Percentiles rank a stretch among this genome's conserved stretches.
These are phyloP conservation scores for Camellia granthamiana DNA, from an alignment of 148 eudicot species.

Conservation along the genomic window DNA sequence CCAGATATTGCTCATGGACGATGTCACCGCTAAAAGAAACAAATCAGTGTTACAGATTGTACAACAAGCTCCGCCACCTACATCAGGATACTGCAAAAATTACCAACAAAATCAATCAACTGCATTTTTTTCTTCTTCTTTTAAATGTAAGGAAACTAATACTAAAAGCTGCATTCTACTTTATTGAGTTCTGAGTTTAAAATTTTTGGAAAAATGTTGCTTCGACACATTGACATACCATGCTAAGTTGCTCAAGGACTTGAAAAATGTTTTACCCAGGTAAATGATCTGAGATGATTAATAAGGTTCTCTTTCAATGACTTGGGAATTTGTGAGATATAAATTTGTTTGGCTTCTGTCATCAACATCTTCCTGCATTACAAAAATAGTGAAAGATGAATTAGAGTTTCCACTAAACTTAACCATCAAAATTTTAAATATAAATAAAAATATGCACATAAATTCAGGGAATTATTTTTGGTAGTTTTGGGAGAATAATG, in stretches of 20 bases:
- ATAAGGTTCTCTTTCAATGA: slow-evolving; percentile 64
- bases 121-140: too few relatives aligned
- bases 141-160: too few relatives aligned
- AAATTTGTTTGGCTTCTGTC: slow-evolving; percentile 55
- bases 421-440: too few relatives aligned
- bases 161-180: too few relatives aligned
- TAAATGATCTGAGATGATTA: slow-evolving; percentile 52
- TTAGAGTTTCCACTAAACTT: background rate
- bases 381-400: slow-evolving; percentile 4
- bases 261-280: slow-evolving; percentile 32
- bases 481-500: background rate
- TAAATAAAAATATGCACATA: background rate
- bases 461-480: background rate
- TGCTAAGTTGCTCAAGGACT: slow-evolving; percentile 17
- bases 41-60: slow-evolving; percentile 2
- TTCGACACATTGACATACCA: slow-evolving; percentile 28
- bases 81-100: slow-evolving; percentile 8
- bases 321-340: slow-evolving; percentile 63
- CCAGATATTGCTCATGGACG: background rate
- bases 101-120: background rate
- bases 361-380: slow-evolving; percentile 65
- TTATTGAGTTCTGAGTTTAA: too few relatives aligned
- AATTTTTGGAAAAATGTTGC: too few relatives aligned
- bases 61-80: slow-evolving; percentile 8
- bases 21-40: background rate